phyloP scores from a whole-genome alignment of 148 eudicot genomes.

The Gaultheria prostrata region DNA sequence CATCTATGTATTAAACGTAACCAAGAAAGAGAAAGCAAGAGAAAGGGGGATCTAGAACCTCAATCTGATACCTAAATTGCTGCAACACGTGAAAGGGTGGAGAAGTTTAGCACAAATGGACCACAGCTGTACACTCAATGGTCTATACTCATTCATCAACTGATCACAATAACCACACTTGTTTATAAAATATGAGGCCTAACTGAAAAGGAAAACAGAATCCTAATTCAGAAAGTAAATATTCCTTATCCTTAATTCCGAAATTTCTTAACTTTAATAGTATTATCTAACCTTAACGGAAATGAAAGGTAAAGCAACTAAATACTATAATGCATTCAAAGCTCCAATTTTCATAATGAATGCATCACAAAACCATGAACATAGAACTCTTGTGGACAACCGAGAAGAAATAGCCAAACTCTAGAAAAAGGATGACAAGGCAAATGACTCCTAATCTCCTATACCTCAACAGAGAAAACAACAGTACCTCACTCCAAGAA shows the following conservation, averaged over 20 bases:
- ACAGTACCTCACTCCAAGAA: conserved; percentile 81
- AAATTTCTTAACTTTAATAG: background rate
- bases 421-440: background rate
- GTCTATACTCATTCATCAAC: background rate
- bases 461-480: background rate
- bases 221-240: background rate
- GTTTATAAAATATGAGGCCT: background rate
- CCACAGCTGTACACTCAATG: background rate
- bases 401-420: background rate
- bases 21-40: background rate
- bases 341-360: background rate
- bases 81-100: background rate
- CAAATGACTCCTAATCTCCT: background rate
- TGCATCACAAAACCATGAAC: background rate
- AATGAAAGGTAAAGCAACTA: background rate
- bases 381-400: background rate
- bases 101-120: background rate
- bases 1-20: background rate
- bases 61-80: background rate
- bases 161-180: background rate
- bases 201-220: background rate
- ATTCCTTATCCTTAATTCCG: background rate
- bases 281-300: background rate
- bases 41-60: background rate
- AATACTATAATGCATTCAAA: background rate